phyloP scores from a whole-genome alignment of 495 filamentous ascomycete species.

The Chlorociboria aeruginascens region DNA sequence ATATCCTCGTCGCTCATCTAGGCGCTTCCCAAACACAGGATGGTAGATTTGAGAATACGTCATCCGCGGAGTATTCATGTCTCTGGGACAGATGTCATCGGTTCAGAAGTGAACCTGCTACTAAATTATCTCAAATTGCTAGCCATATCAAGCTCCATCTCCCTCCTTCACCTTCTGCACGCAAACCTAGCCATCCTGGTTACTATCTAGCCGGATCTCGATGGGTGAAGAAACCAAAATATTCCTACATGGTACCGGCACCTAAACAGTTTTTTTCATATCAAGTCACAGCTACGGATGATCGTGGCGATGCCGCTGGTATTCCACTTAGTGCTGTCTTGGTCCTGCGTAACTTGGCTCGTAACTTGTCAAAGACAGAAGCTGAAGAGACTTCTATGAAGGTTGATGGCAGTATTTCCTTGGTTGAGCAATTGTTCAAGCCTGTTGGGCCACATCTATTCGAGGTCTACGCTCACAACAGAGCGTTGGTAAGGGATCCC shows the following conservation, averaged over 20 bases:
- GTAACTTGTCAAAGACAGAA: constrained; percentile 52
- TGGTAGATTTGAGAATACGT: constrained; percentile 34
- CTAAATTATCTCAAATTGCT: constrained; percentile 36
- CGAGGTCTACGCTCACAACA: constrained; percentile 43
- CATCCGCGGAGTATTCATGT: constrained; percentile 29
- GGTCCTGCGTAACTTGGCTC: constrained; percentile 80
- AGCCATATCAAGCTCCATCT: constrained; percentile 57
- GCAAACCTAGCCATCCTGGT: constrained; percentile 13
- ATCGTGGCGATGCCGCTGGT: constrained; percentile 65
- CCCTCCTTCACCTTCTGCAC: constrained; percentile 27
- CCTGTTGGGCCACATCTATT: constrained; percentile 34
- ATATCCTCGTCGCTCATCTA: constrained; percentile 62
- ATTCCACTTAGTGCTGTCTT: constrained; percentile 75
- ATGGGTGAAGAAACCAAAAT: constrained; percentile 13
- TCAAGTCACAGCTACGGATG: constrained; percentile 67
- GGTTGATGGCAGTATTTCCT: constrained; percentile 24
- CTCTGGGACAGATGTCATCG: constrained; percentile 45
- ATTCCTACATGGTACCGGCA: constrained; percentile 41
- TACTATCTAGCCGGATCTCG: background rate
- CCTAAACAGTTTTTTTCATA: constrained; percentile 37
- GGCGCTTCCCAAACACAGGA: constrained; percentile 39
- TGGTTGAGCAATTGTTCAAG: constrained; percentile 34
- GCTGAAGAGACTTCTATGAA: constrained; percentile 41
- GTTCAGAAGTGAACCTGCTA: constrained; percentile 34
- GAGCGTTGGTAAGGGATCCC: constrained; percentile 27